A percentile compares a stretch with the other conserved stretches of the same genome.
phyloP scores from a whole-genome alignment of 1,139 yeast species.

The Hemisphaericaspora subhashii region DNA sequence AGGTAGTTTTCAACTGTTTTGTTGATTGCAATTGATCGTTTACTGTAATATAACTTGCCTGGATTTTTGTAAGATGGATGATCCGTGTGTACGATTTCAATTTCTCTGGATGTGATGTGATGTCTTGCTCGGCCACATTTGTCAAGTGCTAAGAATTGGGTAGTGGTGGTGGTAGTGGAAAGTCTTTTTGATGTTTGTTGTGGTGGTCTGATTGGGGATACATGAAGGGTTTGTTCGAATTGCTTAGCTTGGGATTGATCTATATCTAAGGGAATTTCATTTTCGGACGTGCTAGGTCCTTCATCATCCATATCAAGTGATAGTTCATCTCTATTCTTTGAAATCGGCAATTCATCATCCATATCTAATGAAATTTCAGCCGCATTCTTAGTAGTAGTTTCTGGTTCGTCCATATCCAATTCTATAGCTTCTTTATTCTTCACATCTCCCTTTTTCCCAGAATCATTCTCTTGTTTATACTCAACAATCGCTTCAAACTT shows the following conservation, averaged over 20 bases:
- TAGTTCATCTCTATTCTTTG: constrained; percentile 4
- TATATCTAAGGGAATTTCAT: constrained; percentile 9
- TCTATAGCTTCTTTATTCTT: constrained; percentile 25
- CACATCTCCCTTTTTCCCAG: constrained; percentile 1
- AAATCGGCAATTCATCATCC: constrained; percentile 22
- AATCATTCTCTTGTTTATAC: constrained; percentile 11
- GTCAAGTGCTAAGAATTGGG: constrained; percentile 78
- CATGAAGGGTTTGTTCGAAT: background rate
- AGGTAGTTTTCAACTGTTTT: constrained; percentile 39
- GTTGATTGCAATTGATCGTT: constrained; percentile 49
- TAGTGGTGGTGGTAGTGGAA: constrained; percentile 19
- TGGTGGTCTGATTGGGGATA: background rate
- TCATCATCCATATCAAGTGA: constrained; percentile 5
- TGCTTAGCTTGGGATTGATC: constrained; percentile 1
- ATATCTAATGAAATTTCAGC: constrained; percentile 42
- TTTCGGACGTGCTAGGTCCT: constrained; percentile 4
- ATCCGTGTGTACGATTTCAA: constrained; percentile 24
- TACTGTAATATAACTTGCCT: constrained; percentile 35
- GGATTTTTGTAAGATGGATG: constrained; percentile 20
- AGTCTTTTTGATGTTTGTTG: constrained; percentile 1
- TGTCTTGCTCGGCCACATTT: constrained; percentile 69
- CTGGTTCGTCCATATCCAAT: constrained; percentile 24
- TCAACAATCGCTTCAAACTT: constrained; percentile 55
- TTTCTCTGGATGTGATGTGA: constrained; percentile 46
- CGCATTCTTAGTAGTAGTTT: constrained; percentile 3